These are phyloP conservation scores for Fusarium ramigenum DNA, from an alignment of 2,329 filamentous ascomycete genomes.

Conservation along the genomic window DNA sequence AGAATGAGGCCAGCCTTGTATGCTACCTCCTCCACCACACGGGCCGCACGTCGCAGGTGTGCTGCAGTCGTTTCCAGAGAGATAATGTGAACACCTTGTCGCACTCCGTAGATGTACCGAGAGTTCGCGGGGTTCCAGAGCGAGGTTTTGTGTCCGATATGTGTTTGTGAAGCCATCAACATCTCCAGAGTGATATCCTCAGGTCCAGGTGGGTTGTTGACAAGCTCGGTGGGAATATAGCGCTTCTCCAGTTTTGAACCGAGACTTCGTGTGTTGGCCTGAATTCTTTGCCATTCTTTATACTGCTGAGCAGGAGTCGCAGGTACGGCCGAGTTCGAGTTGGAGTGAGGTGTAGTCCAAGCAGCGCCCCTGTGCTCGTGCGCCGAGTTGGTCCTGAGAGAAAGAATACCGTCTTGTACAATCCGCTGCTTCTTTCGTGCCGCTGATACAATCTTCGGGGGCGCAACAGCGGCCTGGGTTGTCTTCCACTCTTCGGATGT, in stretches of 20 bases:
- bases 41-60: slow-evolving; percentile 90
- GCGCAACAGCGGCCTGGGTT: slow-evolving; percentile 27
- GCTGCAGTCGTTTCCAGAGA: slow-evolving; percentile 88
- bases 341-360: slow-evolving; percentile 48
- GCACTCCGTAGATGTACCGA: slow-evolving; percentile 90
- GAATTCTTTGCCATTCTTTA: slow-evolving; percentile 49
- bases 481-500: slow-evolving; percentile 37
- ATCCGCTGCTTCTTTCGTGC: slow-evolving; percentile 48
- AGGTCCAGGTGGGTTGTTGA: slow-evolving; percentile 77
- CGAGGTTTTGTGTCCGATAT: slow-evolving; percentile 90
- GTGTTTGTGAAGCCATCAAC: slow-evolving; percentile 85
- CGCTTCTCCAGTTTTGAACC: slow-evolving; percentile 61
- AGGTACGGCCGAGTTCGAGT: slow-evolving; percentile 49
- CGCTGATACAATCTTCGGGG: slow-evolving; percentile 39
- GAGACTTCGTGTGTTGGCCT: slow-evolving; percentile 56
- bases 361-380: slow-evolving; percentile 46
- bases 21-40: slow-evolving; percentile 87
- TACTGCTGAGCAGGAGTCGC: slow-evolving; percentile 53
- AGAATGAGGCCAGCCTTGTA: slow-evolving; percentile 85
- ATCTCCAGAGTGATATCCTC: slow-evolving; percentile 89
- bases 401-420: slow-evolving; percentile 47
- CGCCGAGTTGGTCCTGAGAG: slow-evolving; percentile 48
- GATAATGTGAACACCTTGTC: slow-evolving; percentile 92
- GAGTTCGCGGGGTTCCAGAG: slow-evolving; percentile 96
- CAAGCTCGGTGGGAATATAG: slow-evolving; percentile 73